Evolutionary conservation across 2,329 filamentous ascomycete species (phyloP).

Genomic region (Cladosporium sp.): DNA sequence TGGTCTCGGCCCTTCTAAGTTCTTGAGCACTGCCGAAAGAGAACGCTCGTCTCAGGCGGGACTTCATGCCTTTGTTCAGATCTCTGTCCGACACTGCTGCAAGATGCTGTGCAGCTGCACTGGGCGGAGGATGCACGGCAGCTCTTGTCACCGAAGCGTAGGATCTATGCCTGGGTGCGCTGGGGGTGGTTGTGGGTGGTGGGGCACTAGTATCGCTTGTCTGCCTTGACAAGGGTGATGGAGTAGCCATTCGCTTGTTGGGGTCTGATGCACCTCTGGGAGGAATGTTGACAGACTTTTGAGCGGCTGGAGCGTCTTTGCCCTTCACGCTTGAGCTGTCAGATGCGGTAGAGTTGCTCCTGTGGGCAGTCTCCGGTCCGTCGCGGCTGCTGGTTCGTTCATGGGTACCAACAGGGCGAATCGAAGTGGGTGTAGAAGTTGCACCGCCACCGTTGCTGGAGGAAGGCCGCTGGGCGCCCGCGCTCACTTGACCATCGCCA

Average conservation of each 20-base stretch:
- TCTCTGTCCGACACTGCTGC: constrained; percentile 86
- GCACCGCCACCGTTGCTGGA: constrained; percentile 32
- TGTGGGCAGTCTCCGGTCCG: constrained; percentile 23
- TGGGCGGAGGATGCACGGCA: constrained; percentile 41
- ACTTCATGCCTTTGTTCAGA: constrained; percentile 77
- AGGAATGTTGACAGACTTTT: constrained; percentile 32
- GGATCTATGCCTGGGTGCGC: constrained; percentile 35
- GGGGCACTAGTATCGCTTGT: constrained; percentile 39
- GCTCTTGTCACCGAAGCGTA: constrained; percentile 37
- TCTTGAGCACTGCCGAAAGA: constrained; percentile 96
- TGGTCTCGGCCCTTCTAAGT: constrained; percentile 72
- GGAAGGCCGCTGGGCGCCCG: constrained; percentile 29
- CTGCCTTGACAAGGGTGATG: constrained; percentile 52
- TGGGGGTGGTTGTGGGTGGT: constrained; percentile 20
- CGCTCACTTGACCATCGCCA: constrained; percentile 22
- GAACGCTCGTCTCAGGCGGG: constrained; percentile 83
- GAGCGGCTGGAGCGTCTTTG: background rate
- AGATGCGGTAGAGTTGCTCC: constrained; percentile 23
- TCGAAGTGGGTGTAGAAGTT: constrained; percentile 37
- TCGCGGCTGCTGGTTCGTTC: constrained; percentile 40
- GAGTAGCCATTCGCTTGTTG: constrained; percentile 45
- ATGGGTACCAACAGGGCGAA: constrained; percentile 37
- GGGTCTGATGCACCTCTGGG: constrained; percentile 43
- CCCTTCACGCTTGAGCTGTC: constrained; percentile 15
- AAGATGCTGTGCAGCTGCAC: constrained; percentile 80